A percentile compares a stretch with the other conserved stretches of the same genome.
phyloP scores from a whole-genome alignment of 257 asterid genomes.

The Solanum chiquidenum region DNA sequence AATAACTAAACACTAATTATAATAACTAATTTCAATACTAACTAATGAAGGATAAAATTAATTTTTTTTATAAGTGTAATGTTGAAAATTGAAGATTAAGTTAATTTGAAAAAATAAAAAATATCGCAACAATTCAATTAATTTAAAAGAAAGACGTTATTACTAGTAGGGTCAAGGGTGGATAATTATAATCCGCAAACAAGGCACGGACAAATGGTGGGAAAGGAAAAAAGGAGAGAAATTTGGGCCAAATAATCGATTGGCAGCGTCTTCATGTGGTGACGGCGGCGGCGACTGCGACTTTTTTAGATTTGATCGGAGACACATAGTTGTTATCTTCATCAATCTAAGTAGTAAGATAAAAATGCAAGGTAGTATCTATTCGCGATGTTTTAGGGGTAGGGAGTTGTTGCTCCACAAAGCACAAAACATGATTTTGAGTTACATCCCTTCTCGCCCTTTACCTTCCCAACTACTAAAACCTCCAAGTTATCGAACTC shows the following conservation, averaged over 20 bases:
- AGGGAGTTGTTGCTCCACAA: conserved; percentile 5
- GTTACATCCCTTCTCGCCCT: background rate
- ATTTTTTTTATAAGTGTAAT: too few species aligned
- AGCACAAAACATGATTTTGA: conserved; percentile 1
- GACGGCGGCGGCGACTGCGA: background rate
- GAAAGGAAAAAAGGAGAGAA: background rate
- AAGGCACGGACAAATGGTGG: background rate
- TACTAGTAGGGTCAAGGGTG: too few species aligned
- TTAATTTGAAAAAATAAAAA: too few species aligned
- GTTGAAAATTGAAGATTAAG: too few species aligned
- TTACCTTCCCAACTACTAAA: background rate
- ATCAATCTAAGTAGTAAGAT: background rate
- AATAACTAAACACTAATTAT: too few species aligned
- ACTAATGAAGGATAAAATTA: too few species aligned
- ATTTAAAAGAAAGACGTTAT: too few species aligned
- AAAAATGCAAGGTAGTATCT: conserved; percentile 15
- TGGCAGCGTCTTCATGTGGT: background rate
- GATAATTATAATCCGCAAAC: too few species aligned
- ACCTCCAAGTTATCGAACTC: background rate
- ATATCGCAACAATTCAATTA: too few species aligned
- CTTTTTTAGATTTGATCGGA: background rate
- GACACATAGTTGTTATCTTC: background rate
- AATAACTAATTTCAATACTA: too few species aligned
- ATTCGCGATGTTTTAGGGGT: conserved; percentile 19
- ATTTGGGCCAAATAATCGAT: background rate